Evolutionary conservation across 768 basidiomycete genomes (phyloP).

Genomic region (Lentinula sp.): DNA sequence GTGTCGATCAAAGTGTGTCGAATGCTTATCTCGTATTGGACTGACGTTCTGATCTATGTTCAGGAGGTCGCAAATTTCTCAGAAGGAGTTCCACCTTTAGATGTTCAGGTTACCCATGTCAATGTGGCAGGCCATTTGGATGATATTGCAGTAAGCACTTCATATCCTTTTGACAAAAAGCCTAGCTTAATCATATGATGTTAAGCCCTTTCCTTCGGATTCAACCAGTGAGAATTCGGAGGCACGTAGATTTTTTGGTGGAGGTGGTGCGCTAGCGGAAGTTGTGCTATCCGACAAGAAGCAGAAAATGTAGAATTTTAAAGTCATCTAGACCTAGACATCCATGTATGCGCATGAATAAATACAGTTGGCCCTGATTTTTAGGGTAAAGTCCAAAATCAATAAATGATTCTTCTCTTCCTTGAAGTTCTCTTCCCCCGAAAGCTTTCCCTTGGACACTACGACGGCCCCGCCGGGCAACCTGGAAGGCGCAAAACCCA

Average conservation of each 20-base stretch:
- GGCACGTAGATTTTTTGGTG: slow-evolving; percentile 31
- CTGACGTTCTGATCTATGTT: background rate
- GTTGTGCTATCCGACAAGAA: background rate
- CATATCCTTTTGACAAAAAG: background rate
- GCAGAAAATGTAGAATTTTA: slow-evolving; percentile 2
- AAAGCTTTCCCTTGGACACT: background rate
- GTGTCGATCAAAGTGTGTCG: slow-evolving; percentile 36
- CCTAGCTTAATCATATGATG: background rate
- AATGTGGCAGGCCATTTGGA: slow-evolving; percentile 30
- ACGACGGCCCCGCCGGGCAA: background rate
- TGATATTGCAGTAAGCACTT: slow-evolving; percentile 16
- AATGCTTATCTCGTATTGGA: background rate
- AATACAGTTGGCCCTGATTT: no score
- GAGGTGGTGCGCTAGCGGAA: slow-evolving; percentile 7
- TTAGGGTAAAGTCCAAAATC: background rate
- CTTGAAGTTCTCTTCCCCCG: background rate
- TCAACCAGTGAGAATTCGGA: slow-evolving; percentile 19
- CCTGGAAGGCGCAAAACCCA: slow-evolving; percentile 3
- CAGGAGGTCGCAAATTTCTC: slow-evolving; percentile 10
- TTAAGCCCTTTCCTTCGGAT: slow-evolving; percentile 7
- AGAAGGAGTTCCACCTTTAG: slow-evolving; percentile 21
- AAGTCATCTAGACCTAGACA: background rate
- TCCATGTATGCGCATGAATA: background rate
- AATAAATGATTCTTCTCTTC: background rate
- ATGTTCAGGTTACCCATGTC: slow-evolving; percentile 29